Evolutionary conservation across 1,139 yeast species (phyloP), one percentile per base, ranked within the genome.

Genomic region (Pichia cactophila): DNA sequence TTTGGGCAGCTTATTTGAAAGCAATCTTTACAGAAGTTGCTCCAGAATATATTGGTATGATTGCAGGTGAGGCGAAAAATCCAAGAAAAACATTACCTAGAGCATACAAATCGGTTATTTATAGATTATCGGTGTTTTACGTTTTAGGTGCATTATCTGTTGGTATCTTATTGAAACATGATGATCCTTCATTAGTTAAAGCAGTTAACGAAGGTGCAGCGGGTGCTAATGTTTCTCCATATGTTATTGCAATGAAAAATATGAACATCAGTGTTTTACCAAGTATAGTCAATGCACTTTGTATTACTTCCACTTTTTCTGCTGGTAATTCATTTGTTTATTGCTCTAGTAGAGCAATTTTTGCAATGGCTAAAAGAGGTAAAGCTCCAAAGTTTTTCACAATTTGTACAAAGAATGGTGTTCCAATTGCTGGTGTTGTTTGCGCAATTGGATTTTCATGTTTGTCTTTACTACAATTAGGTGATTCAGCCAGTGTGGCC

Each of bases 1-100:
- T 81, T 58, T 77, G 78, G 53, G 73, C 83, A 9, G 82, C 87
- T 50, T 65, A 85, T 43, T 71, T 73, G 43, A 74, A 77, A 42
- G 77, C 80, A 16, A 72, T 77, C 40, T 76, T 75, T 63, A 74
- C 80, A 31, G 75, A 72, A 65, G 79, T 73, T 61, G 81, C 80
- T 54, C 72, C 76, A 56, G 80, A 76, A 60, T 72, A 74, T 60
- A 71, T 75, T 41, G 79, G 79, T 53, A 70, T 76, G 51, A 69
- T 78, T 16, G 74, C 77, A n/a, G 81, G 80, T 58, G 80, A 76
- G 61, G 68, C 76, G 47, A 67, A 65, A 45, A 72, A 73, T 61
- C 80, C 80, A 44, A 62, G 74, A 58, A 73, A 71, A 53, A 66
- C 76, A 26, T 70, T 76, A 46, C 80, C 80, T 43, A 67, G 73